Conservation (phyloP, 306 rosid species). For the Acacia acuminata region DNA sequence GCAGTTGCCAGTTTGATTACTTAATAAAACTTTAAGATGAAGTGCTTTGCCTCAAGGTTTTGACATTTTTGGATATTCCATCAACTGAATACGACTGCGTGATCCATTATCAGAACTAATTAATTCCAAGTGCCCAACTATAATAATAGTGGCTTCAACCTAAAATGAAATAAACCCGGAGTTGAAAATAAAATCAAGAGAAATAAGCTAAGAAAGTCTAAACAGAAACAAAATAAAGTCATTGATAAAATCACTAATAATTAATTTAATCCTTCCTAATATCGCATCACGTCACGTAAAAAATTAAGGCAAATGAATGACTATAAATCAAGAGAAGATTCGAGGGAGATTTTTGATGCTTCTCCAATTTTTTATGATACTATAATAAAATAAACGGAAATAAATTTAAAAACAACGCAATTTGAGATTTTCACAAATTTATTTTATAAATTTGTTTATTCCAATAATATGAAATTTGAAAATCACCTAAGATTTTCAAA, state of each 20-base stretch:
- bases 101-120: not conserved
- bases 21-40: not conserved
- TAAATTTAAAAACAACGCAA: no score
- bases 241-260: not conserved
- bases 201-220: not conserved
- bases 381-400: no score
- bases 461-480: no score
- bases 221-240: not conserved
- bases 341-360: no score
- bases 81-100: not conserved
- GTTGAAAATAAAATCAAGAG: not conserved
- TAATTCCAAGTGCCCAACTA: not conserved
- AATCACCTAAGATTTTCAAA: no score
- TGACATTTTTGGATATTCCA: slow-evolving; percentile 16
- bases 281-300: not conserved
- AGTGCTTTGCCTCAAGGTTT: slow-evolving; percentile 12
- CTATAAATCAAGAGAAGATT: not conserved
- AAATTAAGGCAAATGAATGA: not conserved
- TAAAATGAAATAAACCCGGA: not conserved
- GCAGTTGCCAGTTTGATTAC: slow-evolving; percentile 1
- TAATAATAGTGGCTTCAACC: not conserved
- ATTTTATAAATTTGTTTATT: no score
- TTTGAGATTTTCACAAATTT: no score
- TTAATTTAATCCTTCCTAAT: not conserved
- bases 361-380: no score